These are phyloP conservation scores for Solanum pimpinellifolium DNA, from an alignment of 257 asterid species.

Conservation along the genomic window DNA sequence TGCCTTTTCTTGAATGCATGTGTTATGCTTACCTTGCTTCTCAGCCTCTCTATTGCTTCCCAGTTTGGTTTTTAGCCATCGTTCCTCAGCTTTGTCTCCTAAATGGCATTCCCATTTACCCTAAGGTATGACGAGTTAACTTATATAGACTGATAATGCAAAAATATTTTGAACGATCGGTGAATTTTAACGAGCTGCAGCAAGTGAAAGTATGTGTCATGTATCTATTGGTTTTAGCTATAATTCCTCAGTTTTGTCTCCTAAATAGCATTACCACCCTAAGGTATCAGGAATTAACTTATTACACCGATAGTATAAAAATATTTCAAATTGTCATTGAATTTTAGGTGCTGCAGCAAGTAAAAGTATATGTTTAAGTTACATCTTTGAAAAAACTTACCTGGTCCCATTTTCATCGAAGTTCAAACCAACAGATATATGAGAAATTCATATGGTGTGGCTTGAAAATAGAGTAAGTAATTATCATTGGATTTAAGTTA, in stretches of 20 bases:
- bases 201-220: not conserved
- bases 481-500: not conserved
- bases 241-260: slow-evolving; percentile 14
- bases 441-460: not conserved
- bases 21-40: slow-evolving; percentile 9
- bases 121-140: not conserved
- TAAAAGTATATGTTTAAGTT: not conserved
- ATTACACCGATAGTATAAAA: not conserved
- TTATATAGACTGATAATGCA: not conserved
- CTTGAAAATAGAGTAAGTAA: not conserved
- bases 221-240: slow-evolving; percentile 13
- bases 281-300: not conserved
- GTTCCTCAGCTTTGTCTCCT: slow-evolving; percentile 20
- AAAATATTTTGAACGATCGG: not conserved
- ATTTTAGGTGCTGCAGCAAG: not conserved
- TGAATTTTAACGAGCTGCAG: not conserved
- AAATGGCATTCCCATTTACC: slow-evolving; percentile 14
- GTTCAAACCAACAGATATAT: not conserved
- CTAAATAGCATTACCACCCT: not conserved
- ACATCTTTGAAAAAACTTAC: not conserved
- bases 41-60: slow-evolving; percentile 14
- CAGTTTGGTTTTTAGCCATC: slow-evolving; percentile 18
- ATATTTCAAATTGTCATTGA: not conserved
- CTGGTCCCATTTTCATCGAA: not conserved
- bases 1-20: slow-evolving; percentile 16